These are phyloP conservation scores for Strobilomyces echinocephalus DNA, from an alignment of 768 basidiomycete species.

Conservation along the genomic window DNA sequence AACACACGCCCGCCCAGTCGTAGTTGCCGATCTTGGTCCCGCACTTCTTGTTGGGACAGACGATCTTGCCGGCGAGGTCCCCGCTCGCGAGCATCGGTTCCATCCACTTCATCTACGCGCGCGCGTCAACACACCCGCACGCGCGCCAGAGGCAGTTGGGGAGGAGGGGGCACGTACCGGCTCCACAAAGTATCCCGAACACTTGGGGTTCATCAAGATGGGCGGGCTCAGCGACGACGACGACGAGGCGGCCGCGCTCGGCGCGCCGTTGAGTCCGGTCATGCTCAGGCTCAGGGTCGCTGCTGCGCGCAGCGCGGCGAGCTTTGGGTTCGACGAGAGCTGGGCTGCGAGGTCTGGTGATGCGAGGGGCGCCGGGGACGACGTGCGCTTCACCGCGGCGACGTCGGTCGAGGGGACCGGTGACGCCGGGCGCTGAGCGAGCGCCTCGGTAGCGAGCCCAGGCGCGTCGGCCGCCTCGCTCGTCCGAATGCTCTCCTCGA, in stretches of 20 bases:
- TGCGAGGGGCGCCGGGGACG: constrained; percentile 4
- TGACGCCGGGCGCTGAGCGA: background rate
- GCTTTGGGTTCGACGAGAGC: constrained; percentile 42
- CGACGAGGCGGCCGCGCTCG: background rate
- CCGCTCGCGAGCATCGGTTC: constrained; percentile 72
- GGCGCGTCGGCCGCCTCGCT: background rate
- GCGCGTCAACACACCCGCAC: background rate
- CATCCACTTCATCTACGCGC: constrained; percentile 90
- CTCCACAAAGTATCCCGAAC: constrained; percentile 96
- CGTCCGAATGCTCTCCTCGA: constrained; percentile 22
- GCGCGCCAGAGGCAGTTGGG: background rate
- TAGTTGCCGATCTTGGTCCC: constrained; percentile 89
- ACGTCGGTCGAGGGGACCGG: background rate
- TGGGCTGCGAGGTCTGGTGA: constrained; percentile 40
- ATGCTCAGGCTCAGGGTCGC: constrained; percentile 17
- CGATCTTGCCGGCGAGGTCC: constrained; percentile 79
- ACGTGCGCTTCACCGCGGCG: background rate
- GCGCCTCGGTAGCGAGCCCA: background rate
- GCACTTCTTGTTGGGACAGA: constrained; percentile 91
- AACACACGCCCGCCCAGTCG: constrained; percentile 94
- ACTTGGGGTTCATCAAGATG: constrained; percentile 72
- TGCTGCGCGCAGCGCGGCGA: constrained; percentile 41
- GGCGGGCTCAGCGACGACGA: constrained; percentile 43
- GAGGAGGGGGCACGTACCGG: constrained; percentile 47
- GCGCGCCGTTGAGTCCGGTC: constrained; percentile 23